Evolutionary conservation across 257 asterid species (phyloP).

Genomic region (Ajuga chamaepitys): DNA sequence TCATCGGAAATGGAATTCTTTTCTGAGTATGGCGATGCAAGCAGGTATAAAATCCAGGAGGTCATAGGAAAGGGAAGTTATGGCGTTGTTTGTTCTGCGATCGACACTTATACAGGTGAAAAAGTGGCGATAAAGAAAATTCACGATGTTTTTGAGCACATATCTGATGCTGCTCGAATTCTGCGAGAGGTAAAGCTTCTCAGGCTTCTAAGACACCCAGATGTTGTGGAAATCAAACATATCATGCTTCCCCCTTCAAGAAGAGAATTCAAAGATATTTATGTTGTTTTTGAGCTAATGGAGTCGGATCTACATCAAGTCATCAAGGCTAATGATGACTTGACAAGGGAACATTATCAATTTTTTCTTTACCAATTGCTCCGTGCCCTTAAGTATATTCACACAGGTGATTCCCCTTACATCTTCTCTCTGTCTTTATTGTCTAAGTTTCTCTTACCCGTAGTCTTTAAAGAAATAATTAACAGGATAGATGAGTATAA

Average conservation of each 20-base stretch:
- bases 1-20: conserved; percentile 82
- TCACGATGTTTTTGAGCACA: conserved; percentile 66
- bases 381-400: conserved; percentile 75
- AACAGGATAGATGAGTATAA: neutral
- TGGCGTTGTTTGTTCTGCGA: conserved; percentile 79
- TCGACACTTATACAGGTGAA: conserved; percentile 70
- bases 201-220: conserved; percentile 79
- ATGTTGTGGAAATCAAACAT: conserved; percentile 78
- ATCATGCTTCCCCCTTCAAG: conserved; percentile 81
- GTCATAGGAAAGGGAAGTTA: conserved; percentile 85
- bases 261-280: conserved; percentile 72
- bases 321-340: conserved; percentile 86
- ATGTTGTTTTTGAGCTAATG: conserved; percentile 88
- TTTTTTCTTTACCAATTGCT: conserved; percentile 84
- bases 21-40: conserved; percentile 93
- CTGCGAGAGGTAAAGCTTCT: conserved; percentile 82
- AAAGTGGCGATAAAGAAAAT: conserved; percentile 81
- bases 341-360: conserved; percentile 71
- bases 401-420: conserved; percentile 53
- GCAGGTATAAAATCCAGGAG: conserved; percentile 75
- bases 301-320: conserved; percentile 93
- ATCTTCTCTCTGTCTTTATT: neutral
- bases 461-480: neutral
- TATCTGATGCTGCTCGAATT: conserved; percentile 85
- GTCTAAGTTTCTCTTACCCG: neutral